These are phyloP conservation scores for Fusarium nodosum DNA, from an alignment of 2,329 filamentous ascomycete genomes.

Conservation along the genomic window DNA sequence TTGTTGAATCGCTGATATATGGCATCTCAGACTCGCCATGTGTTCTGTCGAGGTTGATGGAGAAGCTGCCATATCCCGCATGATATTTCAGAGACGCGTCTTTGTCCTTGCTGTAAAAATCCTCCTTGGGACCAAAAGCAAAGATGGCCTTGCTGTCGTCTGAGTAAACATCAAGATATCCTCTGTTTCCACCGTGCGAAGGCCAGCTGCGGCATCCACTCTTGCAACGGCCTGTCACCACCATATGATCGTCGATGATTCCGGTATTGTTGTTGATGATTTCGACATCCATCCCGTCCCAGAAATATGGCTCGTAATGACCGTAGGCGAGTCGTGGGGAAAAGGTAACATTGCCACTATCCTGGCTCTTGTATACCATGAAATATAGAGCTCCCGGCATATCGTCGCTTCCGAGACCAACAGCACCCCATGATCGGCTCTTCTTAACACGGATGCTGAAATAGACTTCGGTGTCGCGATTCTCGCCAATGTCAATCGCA, in stretches of 20 bases:
- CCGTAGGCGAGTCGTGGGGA: conserved; percentile 66
- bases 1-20: conserved; percentile 52
- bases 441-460: conserved; percentile 66
- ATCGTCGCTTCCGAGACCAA: conserved; percentile 67
- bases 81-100: conserved; percentile 66
- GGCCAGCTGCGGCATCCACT: conserved; percentile 66
- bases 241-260: conserved; percentile 61
- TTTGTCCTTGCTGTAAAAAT: conserved; percentile 58
- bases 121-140: conserved; percentile 65
- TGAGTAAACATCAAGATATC: conserved; percentile 65
- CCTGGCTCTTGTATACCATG: conserved; percentile 65
- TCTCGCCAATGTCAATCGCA: conserved; percentile 63
- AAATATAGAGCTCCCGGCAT: conserved; percentile 68
- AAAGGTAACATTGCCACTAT: conserved; percentile 66
- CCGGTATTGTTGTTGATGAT: conserved; percentile 63
- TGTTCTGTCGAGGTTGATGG: conserved; percentile 67
- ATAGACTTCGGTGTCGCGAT: conserved; percentile 63
- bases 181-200: conserved; percentile 50
- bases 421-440: conserved; percentile 64
- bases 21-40: conserved; percentile 61
- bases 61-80: conserved; percentile 66
- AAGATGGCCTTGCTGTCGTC: conserved; percentile 66
- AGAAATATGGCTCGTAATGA: conserved; percentile 66
- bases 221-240: conserved; percentile 66
- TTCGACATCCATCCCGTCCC: conserved; percentile 59